Conservation (phyloP, 495 filamentous ascomycete genomes). For the Annulohypoxylon bovei region DNA sequence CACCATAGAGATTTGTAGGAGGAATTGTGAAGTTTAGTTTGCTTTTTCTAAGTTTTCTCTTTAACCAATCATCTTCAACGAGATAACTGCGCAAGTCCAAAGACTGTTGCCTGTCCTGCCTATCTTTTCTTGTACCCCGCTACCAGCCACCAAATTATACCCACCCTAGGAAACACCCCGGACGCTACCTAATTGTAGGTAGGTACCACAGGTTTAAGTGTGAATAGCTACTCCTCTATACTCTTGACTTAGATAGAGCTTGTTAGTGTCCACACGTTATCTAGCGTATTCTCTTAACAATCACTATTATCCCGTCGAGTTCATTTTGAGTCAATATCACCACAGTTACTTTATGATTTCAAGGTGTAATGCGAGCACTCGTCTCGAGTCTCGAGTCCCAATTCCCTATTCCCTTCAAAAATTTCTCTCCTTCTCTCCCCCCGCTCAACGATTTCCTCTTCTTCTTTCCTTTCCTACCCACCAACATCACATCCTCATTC, state of each 20-base stretch:
- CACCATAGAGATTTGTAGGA: slow-evolving; percentile 28
- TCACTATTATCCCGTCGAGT: slow-evolving; percentile 12
- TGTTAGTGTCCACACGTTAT: slow-evolving; percentile 19
- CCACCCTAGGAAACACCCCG: background rate
- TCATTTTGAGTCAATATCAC: slow-evolving; percentile 25
- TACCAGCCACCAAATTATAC: slow-evolving; percentile 24
- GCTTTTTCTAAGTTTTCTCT: slow-evolving; percentile 16
- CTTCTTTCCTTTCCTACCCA: background rate
- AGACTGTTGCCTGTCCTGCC: background rate
- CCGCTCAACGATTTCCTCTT: background rate
- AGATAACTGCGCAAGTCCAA: background rate
- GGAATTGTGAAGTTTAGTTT: slow-evolving; percentile 37
- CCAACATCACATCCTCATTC: background rate
- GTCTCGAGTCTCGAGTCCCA: background rate
- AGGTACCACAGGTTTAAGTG: background rate
- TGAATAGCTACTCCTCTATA: slow-evolving; percentile 19
- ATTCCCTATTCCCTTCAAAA: background rate
- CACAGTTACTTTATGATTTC: slow-evolving; percentile 4
- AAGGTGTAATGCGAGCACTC: background rate
- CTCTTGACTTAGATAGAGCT: slow-evolving; percentile 40
- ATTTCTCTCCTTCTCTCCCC: background rate
- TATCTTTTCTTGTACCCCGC: slow-evolving; percentile 13
- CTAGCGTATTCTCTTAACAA: slow-evolving; percentile 12
- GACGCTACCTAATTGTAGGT: background rate
- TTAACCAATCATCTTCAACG: slow-evolving; percentile 34